Evolutionary conservation across 2,329 filamentous ascomycete genomes (phyloP), one percentile per base, ranked within the genome.

Genomic region (Thelonectria rubi): DNA sequence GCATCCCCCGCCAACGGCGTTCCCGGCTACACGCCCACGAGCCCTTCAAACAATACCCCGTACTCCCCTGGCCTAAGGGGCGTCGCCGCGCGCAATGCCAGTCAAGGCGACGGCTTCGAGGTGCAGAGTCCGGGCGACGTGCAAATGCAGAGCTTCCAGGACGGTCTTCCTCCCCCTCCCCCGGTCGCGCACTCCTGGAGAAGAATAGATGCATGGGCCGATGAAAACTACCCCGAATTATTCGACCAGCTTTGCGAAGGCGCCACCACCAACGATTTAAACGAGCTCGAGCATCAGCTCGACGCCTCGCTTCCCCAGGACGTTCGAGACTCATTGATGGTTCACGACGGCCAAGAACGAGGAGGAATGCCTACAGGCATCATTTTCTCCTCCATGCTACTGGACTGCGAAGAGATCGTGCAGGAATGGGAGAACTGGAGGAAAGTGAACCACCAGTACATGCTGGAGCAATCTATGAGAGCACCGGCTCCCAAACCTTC

Each of bases 401-500:
- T 99, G 60, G 95, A 99, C 77, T 98, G 95, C 74, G 95, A 99
- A 77, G 95, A 99, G 75, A 97, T 99, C 69, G 90, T 97, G 20
- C 93, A 97, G 76, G 95, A 99, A 76, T 98, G 94, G 92, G 91
- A 92, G 72, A 96, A 97, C 74, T 99, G 95, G 95, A 89, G 93
- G 71, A 89, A 87, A 65, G 95, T 99, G 65, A 97, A 97, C 74
- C 88, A 94, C 60, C 92, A 97, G 74, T 97, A 91, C 76, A 84
- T 98, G 61, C 83, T 86, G 43, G 83, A 87, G 75, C 87, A 77
- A 50, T 80, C 78, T 72, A 81, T 76, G 74, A 88, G 79, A 58
- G 88, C 91, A 5, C 82, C 91, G 3, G 24, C 24, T 24, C 83
- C 88, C 53, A 94, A 92, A 77, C 88, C 89, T 7, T 87, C 91